Conservation (phyloP, 257 asterid genomes). For the Solanum virginianum region DNA sequence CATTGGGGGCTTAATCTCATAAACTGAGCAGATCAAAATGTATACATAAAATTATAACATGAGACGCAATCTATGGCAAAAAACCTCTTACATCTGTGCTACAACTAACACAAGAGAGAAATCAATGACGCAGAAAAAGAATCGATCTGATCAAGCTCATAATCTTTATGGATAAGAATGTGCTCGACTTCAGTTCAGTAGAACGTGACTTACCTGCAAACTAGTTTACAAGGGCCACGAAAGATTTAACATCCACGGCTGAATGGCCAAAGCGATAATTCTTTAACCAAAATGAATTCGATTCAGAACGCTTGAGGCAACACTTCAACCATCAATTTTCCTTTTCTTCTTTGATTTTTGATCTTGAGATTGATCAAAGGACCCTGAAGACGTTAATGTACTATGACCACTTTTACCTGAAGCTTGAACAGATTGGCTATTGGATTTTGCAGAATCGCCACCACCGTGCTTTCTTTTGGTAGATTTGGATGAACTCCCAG, state of each 20-base stretch:
- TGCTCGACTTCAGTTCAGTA: neutral
- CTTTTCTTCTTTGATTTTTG: slow-evolving; percentile 36
- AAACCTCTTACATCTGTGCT: neutral
- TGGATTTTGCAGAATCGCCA: slow-evolving; percentile 16
- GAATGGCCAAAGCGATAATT: neutral
- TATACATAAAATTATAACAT: neutral
- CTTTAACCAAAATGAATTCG: neutral
- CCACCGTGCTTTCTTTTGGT: slow-evolving; percentile 31
- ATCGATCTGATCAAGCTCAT: too few relatives aligned
- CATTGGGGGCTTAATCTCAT: neutral
- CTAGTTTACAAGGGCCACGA: too few relatives aligned
- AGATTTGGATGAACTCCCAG: slow-evolving; percentile 21
- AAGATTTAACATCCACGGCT: neutral
- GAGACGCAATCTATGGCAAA: neutral
- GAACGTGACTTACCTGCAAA: too few relatives aligned
- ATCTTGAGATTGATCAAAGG: slow-evolving; percentile 31
- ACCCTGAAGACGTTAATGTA: slow-evolving; percentile 32
- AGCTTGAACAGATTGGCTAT: slow-evolving; percentile 24
- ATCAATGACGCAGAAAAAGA: neutral
- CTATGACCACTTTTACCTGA: slow-evolving; percentile 40
- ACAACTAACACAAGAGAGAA: neutral
- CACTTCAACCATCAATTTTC: slow-evolving; percentile 13
- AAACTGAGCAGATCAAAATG: neutral
- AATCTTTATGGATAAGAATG: too few relatives aligned
- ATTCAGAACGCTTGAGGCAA: neutral